Conservation (phyloP, 371 early-diverging fungal species). For the Syncephalastrum contaminatum region DNA sequence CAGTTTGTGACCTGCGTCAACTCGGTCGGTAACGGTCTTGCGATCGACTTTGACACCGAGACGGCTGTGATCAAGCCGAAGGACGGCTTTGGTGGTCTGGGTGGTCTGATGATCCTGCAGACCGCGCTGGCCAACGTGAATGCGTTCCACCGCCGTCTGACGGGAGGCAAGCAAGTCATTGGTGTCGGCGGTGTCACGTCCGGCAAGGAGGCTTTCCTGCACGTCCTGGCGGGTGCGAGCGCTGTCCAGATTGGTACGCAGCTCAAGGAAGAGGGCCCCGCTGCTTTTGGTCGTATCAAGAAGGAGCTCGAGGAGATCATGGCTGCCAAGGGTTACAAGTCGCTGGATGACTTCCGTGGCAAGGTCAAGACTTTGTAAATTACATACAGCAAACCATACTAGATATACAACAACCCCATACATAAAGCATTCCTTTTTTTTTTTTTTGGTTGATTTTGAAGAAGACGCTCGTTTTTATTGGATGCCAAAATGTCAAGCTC, state of each 20-base stretch:
- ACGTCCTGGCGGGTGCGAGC: conserved; percentile 50
- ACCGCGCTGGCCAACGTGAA: conserved; percentile 54
- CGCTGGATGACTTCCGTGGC: conserved; percentile 50
- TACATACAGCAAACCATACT: no score
- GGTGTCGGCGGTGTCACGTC: conserved; percentile 51
- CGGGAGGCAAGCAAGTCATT: conserved; percentile 41
- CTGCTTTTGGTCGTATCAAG: conserved; percentile 41
- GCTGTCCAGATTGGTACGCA: conserved; percentile 50
- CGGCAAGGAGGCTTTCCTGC: conserved; percentile 51
- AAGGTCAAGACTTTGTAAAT: conserved; percentile 53
- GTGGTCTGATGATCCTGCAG: conserved; percentile 43
- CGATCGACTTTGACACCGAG: conserved; percentile 51
- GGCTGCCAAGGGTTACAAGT: conserved; percentile 44
- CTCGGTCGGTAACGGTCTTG: conserved; percentile 51
- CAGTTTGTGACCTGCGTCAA: conserved; percentile 50
- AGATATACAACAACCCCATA: no score
- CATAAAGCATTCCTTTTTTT: no score
- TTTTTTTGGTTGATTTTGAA: no score
- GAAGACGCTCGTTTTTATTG: no score
- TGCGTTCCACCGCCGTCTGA: conserved; percentile 45
- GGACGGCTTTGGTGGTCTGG: conserved; percentile 55
- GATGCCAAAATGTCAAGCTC: no score
- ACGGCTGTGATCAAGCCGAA: conserved; percentile 48
- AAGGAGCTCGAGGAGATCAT: conserved; percentile 49
- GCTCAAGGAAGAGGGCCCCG: conserved; percentile 48